A percentile compares a stretch with the other conserved stretches of the same genome.
phyloP scores from a whole-genome alignment of 176 grass and related monocot genomes.

The Lolium rigidum region DNA sequence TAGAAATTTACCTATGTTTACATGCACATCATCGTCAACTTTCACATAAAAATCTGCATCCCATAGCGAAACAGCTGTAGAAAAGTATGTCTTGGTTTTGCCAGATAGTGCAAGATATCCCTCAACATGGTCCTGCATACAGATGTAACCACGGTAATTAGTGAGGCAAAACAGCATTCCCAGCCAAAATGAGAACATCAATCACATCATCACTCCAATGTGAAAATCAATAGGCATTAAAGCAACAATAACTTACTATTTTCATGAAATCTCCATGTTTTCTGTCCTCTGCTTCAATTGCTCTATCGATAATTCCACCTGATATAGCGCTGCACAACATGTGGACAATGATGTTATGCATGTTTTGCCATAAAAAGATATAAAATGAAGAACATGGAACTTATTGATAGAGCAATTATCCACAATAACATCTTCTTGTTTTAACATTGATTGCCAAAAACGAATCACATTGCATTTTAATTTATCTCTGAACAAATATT shows the following conservation, averaged over 20 bases:
- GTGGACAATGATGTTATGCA: not conserved
- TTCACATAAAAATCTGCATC: slow-evolving; percentile 81
- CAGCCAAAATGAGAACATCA: not conserved
- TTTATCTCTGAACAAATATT: not conserved
- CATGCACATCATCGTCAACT: slow-evolving; percentile 77
- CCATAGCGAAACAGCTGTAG: slow-evolving; percentile 74
- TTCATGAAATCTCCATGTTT: slow-evolving; percentile 81
- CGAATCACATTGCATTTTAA: not conserved
- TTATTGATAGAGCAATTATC: too few species aligned
- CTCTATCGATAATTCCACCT: slow-evolving; percentile 74
- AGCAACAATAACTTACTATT: slow-evolving; percentile 55
- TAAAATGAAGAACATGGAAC: not conserved
- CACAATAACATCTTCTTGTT: too few species aligned
- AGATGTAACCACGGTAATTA: slow-evolving; percentile 37
- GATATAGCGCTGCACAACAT: slow-evolving; percentile 62
- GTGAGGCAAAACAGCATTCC: not conserved
- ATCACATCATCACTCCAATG: not conserved
- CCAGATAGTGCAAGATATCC: slow-evolving; percentile 74
- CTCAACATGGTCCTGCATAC: slow-evolving; percentile 72
- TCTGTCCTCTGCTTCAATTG: slow-evolving; percentile 76
- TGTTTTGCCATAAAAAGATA: not conserved
- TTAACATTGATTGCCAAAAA: not conserved
- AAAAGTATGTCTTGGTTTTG: slow-evolving; percentile 76
- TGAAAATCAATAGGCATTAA: slow-evolving; percentile 1
- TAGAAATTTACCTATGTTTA: slow-evolving; percentile 71